These are phyloP conservation scores for Asparagopsis taxiformis DNA, from an alignment of 31 red algal species.

Conservation along the genomic window DNA sequence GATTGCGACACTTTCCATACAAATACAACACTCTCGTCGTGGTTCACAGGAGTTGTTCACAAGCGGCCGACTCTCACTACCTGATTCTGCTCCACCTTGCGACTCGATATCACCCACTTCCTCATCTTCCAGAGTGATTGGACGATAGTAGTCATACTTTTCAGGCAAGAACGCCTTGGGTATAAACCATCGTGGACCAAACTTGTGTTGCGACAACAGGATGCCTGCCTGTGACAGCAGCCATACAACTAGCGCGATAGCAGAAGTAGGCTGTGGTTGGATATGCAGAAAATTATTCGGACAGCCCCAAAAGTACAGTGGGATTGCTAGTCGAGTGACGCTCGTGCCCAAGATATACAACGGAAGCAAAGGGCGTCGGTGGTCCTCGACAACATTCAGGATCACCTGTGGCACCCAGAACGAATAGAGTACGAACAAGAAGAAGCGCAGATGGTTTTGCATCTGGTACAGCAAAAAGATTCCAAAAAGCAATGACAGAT, in stretches of 20 bases:
- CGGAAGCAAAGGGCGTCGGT: constrained; percentile 69
- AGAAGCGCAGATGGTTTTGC: constrained; percentile 77
- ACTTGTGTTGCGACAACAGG: constrained; percentile 78
- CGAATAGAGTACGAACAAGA: constrained; percentile 79
- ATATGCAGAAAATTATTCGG: constrained; percentile 88
- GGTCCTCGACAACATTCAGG: constrained; percentile 67
- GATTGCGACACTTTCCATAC: constrained; percentile 72
- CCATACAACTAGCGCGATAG: constrained; percentile 67
- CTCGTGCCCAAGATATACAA: constrained; percentile 73
- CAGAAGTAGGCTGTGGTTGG: constrained; percentile 59
- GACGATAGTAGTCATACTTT: constrained; percentile 93
- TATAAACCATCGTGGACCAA: constrained; percentile 88
- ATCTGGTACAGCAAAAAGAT: constrained; percentile 81
- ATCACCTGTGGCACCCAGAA: constrained; percentile 95
- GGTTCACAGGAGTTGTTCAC: constrained; percentile 5
- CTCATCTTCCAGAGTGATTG: constrained; percentile 54
- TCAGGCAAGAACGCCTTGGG: constrained; percentile 83
- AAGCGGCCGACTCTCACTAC: constrained; percentile 2
- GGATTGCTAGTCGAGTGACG: constrained; percentile 69
- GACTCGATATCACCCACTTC: constrained; percentile 37
- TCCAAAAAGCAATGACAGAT: constrained; percentile 78
- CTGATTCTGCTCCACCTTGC: constrained; percentile 4
- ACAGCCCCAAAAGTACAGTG: constrained; percentile 84
- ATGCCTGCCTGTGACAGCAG: constrained; percentile 56
- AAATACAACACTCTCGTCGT: constrained; percentile 84